Base-by-base conservation (phyloP, 2,329 filamentous ascomycete genomes). In the Trichoderma aggressivum region DNA sequence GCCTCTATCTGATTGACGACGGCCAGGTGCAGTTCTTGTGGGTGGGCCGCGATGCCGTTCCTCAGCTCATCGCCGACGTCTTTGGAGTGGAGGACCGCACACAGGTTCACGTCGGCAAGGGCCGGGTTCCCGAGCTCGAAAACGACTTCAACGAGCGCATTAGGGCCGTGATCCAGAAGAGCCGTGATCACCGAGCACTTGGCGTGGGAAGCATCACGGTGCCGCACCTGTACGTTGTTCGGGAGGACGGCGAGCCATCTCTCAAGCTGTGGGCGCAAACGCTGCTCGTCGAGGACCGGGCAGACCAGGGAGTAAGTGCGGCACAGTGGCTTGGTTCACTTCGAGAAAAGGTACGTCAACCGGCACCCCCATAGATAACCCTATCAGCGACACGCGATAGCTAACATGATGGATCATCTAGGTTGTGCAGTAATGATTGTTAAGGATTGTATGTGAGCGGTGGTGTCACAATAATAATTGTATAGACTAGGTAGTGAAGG, bases 1-100 rank as follows among this genome's bases (percentile, higher is more conserved):
- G 96, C 32, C 85, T 99, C 21, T 99, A 99, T 81, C 88, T 99
- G 71, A 96, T 99, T 76, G 96, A 99, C 77, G 96, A 99, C 78
- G 94, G 94, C 3, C 95, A 98, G 82, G 98, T 94, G 7, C 96
- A 99, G 80, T 99, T 99, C 87, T 83, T 99, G 61, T 99, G 96
- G 96, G 88, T 98, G 24, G 96, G 96, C 16, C 90, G 94, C 43
- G 95, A 99, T 75, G 92, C 95, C 1, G 94, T 99, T 32, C 94
- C 94, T 1, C 94, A 97, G 78, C 87, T 99, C 36, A 85, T 98
- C 53, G 82, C 87, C 66, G 96, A 99, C 77, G 95, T 98, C 7
- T 99, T 99, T 80, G 95, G 94, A 28, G 87, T 96, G 12, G 86
- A 91, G 59, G 94, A 98, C 81, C 90, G 92, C 78, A 90, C 90